Base-by-base conservation (phyloP, 371 early-diverging fungal species). In the Mortierella sp. region DNA sequence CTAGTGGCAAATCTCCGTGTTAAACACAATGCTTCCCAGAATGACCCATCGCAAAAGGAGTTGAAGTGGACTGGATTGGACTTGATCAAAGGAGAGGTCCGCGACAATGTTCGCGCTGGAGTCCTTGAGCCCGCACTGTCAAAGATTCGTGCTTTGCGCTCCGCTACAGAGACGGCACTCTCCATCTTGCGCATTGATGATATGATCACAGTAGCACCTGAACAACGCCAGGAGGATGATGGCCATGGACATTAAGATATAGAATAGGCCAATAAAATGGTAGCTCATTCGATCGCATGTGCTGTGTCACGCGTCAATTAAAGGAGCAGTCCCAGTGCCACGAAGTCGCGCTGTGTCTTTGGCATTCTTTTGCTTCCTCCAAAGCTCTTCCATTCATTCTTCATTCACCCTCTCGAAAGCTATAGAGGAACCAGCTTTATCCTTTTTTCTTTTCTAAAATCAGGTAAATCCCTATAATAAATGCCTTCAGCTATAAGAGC, bases 91-190 rank as follows among this genome's bases (percentile, higher is more conserved):
- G 99, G 99, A 28, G 90, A 89, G 76, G 88, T 99, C 38, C 91
- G 98, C 62, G 96, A 99, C 83, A 99, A 99, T 87, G 86, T 99
- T 66, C 88, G 91, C 69, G 94, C 95, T 32, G 99, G 99, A 66
- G 97, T 99, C 6, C 88, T 99, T 71, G 99, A 99, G 86, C 99
- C 99, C 40, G 97, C 98, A 58, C 96, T 99, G 91, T 96, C 96
- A 83, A 99, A 99, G 91, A 92, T 99, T 86, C 99, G 98, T 87
- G 96, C 97, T 43, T 86, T 99, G 68, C 98, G 98, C 88, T 96
- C 99, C 38, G 99, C 99, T 38, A 99, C 99, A 43, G 99, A 99
- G 86, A 99, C 99, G 57, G 99, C 99, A 47, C 98, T 99, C 77
- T 95, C 98, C 72, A 96, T 99, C 73, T 88, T 99, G 69, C 94